phyloP scores from a whole-genome alignment of 192 early-diverging fungal genomes.

The Oehlia diaphana region DNA sequence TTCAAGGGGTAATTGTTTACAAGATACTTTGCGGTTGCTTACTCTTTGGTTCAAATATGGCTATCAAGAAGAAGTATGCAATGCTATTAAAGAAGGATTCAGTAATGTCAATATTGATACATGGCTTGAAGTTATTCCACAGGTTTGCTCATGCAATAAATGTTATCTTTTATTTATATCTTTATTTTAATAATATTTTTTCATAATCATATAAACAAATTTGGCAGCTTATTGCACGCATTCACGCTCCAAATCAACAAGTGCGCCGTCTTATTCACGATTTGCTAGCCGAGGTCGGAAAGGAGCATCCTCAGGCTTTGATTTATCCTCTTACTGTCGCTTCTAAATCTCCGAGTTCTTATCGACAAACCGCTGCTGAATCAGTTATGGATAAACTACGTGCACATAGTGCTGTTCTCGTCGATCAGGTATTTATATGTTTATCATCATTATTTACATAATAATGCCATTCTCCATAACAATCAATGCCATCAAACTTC shows the following conservation, averaged over 20 bases:
- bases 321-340: slow-evolving; percentile 96
- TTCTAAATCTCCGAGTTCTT: slow-evolving; percentile 80
- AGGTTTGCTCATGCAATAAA: slow-evolving; percentile 35
- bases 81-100: slow-evolving; percentile 80
- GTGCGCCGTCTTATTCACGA: slow-evolving; percentile 86
- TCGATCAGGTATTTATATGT: slow-evolving; percentile 68
- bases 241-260: slow-evolving; percentile 75
- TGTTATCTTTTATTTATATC: not conserved
- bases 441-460: not conserved
- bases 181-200: not conserved
- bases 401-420: slow-evolving; percentile 75
- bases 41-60: slow-evolving; percentile 98
- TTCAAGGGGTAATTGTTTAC: slow-evolving; percentile 80
- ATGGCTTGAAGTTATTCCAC: slow-evolving; percentile 98
- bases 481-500: not conserved
- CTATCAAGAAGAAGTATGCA: slow-evolving; percentile 79
- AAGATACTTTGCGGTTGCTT: slow-evolving; percentile 90
- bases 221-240: slow-evolving; percentile 77
- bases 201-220: too few species aligned
- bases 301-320: slow-evolving; percentile 95
- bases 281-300: slow-evolving; percentile 85
- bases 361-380: slow-evolving; percentile 76
- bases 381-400: slow-evolving; percentile 92
- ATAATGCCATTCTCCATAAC: not conserved
- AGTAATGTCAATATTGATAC: slow-evolving; percentile 83